Evolutionary conservation across 1,284 basidiomycete genomes (phyloP).

Genomic region (Cerrena zonata): DNA sequence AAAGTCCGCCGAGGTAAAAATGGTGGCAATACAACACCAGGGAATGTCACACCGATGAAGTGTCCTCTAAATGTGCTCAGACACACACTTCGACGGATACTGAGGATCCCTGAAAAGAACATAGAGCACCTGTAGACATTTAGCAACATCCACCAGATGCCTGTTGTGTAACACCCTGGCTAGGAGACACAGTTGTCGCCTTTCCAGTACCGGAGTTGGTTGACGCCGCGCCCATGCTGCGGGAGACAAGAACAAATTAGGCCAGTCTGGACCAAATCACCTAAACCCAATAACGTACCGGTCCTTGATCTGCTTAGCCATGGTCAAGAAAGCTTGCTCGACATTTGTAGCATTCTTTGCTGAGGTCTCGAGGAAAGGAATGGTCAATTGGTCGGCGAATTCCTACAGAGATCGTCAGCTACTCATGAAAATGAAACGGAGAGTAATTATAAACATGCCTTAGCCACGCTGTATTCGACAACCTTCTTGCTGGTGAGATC

Average conservation of each 20-base stretch:
- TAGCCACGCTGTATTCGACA: conserved; percentile 94
- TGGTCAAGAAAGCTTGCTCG: conserved; percentile 98
- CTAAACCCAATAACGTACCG: conserved; percentile 45
- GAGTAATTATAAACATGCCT: conserved; percentile 46
- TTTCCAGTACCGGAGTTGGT: conserved; percentile 67
- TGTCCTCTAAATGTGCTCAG: neutral
- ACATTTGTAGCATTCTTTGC: conserved; percentile 99
- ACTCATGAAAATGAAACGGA: conserved; percentile 4
- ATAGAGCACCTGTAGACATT: conserved; percentile 15
- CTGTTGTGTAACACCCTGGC: conserved; percentile 73
- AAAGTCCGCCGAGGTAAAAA: neutral
- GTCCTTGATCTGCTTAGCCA: conserved; percentile 99
- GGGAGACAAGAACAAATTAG: conserved; percentile 11
- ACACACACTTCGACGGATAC: neutral
- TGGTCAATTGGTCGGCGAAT: conserved; percentile 91
- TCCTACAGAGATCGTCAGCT: conserved; percentile 47
- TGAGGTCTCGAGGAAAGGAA: conserved; percentile 97
- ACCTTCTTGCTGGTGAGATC: conserved; percentile 98
- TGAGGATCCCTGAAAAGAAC: neutral
- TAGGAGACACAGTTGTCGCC: conserved; percentile 64
- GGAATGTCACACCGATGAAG: neutral
- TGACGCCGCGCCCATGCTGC: conserved; percentile 75
- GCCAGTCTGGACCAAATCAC: neutral
- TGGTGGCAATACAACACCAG: neutral
- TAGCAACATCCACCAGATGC: conserved; percentile 72